phyloP scores from a whole-genome alignment of 2,329 filamentous ascomycete genomes.

The Verticillium nonalfalfae region DNA sequence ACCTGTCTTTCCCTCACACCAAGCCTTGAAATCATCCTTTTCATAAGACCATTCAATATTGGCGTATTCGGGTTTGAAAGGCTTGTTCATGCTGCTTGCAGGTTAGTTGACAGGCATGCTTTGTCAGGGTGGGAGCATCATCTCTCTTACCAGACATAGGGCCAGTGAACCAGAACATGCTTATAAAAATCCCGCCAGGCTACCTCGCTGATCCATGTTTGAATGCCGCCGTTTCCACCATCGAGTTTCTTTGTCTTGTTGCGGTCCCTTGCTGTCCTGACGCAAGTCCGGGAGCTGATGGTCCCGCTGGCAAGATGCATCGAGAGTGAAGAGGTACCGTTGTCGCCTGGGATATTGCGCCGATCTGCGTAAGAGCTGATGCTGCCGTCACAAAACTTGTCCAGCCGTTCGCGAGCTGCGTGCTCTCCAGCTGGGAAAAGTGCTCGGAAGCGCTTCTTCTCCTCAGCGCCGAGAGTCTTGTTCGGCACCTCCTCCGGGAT shows the following conservation, averaged over 20 bases:
- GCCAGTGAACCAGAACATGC: constrained; percentile 79
- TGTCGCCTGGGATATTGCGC: constrained; percentile 59
- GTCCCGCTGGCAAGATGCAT: constrained; percentile 67
- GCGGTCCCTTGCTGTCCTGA: constrained; percentile 53
- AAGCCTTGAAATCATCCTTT: constrained; percentile 60
- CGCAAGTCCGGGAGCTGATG: constrained; percentile 59
- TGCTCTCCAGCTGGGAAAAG: constrained; percentile 74
- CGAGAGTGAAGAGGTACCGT: constrained; percentile 62
- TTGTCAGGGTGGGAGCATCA: neutral
- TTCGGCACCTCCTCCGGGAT: constrained; percentile 58
- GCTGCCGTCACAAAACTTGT: constrained; percentile 61
- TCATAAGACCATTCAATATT: constrained; percentile 81
- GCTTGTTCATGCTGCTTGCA: constrained; percentile 47
- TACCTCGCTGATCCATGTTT: constrained; percentile 73
- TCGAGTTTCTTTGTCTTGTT: constrained; percentile 63
- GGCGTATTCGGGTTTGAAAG: constrained; percentile 74
- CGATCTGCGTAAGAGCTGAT: constrained; percentile 55
- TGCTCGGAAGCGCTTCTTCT: constrained; percentile 47
- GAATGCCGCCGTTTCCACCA: constrained; percentile 57
- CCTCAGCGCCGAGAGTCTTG: constrained; percentile 54
- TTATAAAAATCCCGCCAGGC: constrained; percentile 88
- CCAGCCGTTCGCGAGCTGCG: constrained; percentile 58
- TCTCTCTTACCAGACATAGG: constrained; percentile 61
- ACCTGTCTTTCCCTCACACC: constrained; percentile 69
- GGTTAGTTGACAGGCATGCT: neutral